Evolutionary conservation across 805 yeast genomes (phyloP), one percentile per base, ranked within the genome.

Genomic region (Wickerhamiella parazyma): DNA sequence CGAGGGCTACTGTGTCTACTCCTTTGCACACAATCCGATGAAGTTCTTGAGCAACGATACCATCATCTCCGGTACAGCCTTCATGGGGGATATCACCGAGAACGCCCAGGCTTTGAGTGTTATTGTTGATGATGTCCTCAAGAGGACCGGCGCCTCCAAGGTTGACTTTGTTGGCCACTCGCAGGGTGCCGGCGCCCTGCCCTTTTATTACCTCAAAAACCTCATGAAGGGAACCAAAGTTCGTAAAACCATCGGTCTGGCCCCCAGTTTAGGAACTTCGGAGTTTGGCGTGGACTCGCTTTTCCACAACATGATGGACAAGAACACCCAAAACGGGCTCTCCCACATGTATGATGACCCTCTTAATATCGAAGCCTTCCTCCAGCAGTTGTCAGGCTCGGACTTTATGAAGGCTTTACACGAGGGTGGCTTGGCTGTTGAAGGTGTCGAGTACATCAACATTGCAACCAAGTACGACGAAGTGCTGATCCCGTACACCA

Each of bases 1-100:
- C 26, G 36, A 38, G 33, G 42, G 36, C 9, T 31, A 22, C 28
- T 38, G 42, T 17, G 42, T 38, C 28, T 38, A 38, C 28, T 26
- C 35, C 19, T 38, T 29, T 21, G 26, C 25, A 18, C 42, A 38
- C 36, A 25, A 28, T 18, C 42, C 42, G 3, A 14, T 38, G 19
- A 4, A 14, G 12, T 20, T 38, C n/a, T 20, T 38, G 9, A 21
- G 17, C 20, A 37, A 25, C n/a, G 20, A 20, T 8, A 38, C 21
- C 19, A 19, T 22, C 4, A 21, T 38, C 11, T 3, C 6, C 14
- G 42, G 36, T 4, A 20, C 20, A 14, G 17, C 36, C 3, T 38
- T 38, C 18, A 17, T 20, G 25, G 42, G 42, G 6, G 42, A 38
- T n/a, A 38, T 38, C 9, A 17, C 18, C 8, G 17, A 28, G 11